A percentile compares a stretch with the other conserved stretches of the same genome.
Conservation (phyloP, 2,329 filamentous ascomycete genomes). For the Penicillium freii region DNA sequence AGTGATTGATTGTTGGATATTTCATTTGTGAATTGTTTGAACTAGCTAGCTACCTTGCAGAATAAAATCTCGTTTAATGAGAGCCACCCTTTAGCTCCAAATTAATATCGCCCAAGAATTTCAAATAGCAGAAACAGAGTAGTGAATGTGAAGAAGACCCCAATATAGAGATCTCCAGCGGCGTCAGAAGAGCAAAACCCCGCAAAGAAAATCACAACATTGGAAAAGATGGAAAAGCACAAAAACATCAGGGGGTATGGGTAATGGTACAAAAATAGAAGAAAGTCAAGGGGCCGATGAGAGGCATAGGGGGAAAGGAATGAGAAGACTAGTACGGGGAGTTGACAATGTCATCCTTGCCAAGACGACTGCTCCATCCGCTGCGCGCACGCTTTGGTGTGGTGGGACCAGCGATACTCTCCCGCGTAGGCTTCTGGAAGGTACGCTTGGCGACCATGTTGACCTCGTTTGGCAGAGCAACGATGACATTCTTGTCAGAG, state of each 20-base stretch:
- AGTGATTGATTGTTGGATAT: not conserved
- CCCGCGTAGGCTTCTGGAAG: slow-evolving; percentile 82
- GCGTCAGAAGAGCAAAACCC: not conserved
- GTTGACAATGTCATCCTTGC: slow-evolving; percentile 81
- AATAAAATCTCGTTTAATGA: not conserved
- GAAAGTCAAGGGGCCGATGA: slow-evolving; percentile 5
- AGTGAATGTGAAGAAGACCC: not conserved
- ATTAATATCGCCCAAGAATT: not conserved
- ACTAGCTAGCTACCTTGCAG: slow-evolving; percentile 1
- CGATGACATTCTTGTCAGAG: slow-evolving; percentile 96
- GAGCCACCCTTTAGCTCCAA: not conserved
- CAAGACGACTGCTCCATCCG: slow-evolving; percentile 51
- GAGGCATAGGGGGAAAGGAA: not conserved
- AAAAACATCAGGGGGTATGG: slow-evolving; percentile 32
- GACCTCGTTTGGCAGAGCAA: slow-evolving; percentile 93
- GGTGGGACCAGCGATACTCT: slow-evolving; percentile 75
- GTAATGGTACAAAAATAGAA: slow-evolving; percentile 23
- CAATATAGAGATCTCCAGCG: not conserved
- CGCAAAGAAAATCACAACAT: slow-evolving; percentile 1
- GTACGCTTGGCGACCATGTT: slow-evolving; percentile 91
- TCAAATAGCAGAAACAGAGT: not conserved
- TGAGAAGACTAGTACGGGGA: slow-evolving; percentile 53
- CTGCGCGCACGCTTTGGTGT: slow-evolving; percentile 43
- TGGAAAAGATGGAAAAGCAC: slow-evolving; percentile 2
- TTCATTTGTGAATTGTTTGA: not conserved